These are phyloP conservation scores for Eutypa lata DNA, from an alignment of 2,329 filamentous ascomycete genomes.

Conservation along the genomic window DNA sequence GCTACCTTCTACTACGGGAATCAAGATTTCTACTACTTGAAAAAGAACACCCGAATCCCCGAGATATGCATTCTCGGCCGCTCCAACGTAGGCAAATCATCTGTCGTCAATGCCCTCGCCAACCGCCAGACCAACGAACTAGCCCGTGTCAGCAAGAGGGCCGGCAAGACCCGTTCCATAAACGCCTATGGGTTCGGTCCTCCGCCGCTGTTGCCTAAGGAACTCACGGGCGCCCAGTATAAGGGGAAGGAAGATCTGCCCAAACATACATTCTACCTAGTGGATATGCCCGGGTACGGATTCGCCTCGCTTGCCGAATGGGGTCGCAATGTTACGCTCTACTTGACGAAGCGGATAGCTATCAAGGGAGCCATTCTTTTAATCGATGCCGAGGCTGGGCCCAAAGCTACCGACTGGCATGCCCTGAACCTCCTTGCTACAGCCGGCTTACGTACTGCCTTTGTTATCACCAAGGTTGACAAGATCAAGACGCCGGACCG, in stretches of 20 bases:
- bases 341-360: constrained; percentile 43
- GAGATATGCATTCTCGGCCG: constrained; percentile 78
- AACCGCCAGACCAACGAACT: constrained; percentile 49
- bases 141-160: constrained; percentile 47
- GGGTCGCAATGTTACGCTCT: constrained; percentile 51
- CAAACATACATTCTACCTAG: constrained; percentile 44
- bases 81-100: constrained; percentile 87
- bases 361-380: constrained; percentile 52
- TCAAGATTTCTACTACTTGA: constrained; percentile 42
- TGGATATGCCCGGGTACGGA: constrained; percentile 52
- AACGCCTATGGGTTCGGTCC: constrained; percentile 56
- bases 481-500: constrained; percentile 35
- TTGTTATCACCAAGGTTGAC: constrained; percentile 57
- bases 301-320: constrained; percentile 44
- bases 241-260: constrained; percentile 38
- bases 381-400: constrained; percentile 50
- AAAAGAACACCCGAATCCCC: constrained; percentile 48
- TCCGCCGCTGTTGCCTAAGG: constrained; percentile 16
- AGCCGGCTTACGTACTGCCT: constrained; percentile 41
- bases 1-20: constrained; percentile 24
- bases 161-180: constrained; percentile 53
- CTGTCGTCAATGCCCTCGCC: constrained; percentile 79
- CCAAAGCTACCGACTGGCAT: constrained; percentile 46
- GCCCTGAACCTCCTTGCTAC: constrained; percentile 45
- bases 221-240: constrained; percentile 19